Base-by-base conservation (phyloP, 257 asterid species). In the Jasminum sambac region DNA sequence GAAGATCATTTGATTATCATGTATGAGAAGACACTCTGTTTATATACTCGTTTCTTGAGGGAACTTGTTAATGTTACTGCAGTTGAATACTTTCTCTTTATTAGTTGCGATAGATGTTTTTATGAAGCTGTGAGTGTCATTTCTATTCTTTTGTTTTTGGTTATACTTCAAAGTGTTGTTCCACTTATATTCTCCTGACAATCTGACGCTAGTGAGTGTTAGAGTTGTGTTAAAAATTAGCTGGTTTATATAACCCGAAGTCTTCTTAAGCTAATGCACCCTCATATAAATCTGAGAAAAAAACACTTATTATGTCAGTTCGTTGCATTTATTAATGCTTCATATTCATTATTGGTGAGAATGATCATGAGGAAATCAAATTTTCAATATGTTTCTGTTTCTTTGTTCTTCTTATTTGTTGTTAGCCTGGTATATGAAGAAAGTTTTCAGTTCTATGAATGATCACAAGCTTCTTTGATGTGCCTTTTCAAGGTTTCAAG, bases 401-500 rank as follows among this genome's bases (percentile, higher is more conserved):
- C 19, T 52, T 41, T 39, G 69, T 55, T 52, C 57, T 39, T 69
- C n/a, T 64, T 40, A 64, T 64, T 13, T 73, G 61, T 34, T 63
- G 17, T 68, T 6, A 38, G 72, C 30, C 9, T 39, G 24, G 59
- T 42, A 41, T 25, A 12, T 48, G 37, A 17, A 66, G 72, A 38
- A 55, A 8, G 16, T 23, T 19, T 8, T 30, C 34, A 41, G n/a
- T 50, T 59, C 60, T 40, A 40, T 66, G 48, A 70, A 39, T 62
- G 8, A 21, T 38, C 26, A n/a, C 26, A 1, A 52, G 21, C 64
- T 58, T 64, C 38, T 21, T 48, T 39, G 24, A 21, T 76, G 24
- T 64, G 36, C 79, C 69, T 44, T 23, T 66, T 66, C 34, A 44
- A 95, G 99, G 99, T 79, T 95, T 88, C 72, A 87, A 95, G 86